Evolutionary conservation across 2,329 filamentous ascomycete genomes (phyloP), one percentile per base, ranked within the genome.

Genomic region (Canariomyces notabilis): DNA sequence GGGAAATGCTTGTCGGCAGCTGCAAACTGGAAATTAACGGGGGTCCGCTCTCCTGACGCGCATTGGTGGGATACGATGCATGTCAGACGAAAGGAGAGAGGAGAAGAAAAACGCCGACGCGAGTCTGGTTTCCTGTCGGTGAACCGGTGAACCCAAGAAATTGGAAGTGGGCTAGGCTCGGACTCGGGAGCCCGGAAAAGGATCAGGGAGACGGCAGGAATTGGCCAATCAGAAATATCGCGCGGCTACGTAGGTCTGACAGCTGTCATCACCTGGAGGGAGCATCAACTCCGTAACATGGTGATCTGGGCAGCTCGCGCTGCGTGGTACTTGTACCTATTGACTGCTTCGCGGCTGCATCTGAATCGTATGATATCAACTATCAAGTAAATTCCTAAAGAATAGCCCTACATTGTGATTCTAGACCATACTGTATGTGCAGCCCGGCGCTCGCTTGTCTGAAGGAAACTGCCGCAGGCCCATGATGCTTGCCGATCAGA

Each of bases 161-260:
- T 12, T 11, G 40, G 29, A 36, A 42, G 22, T 2, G 26, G 15
- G 19, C 19, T 29, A 12, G 4, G 26, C 14, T 29, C 26, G 26
- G 9, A 29, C 26, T 29, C 26, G 39, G 16, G 16, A 15, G 41
- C 18, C 37, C 26, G 34, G 42, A 32, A 18, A n/a, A 44, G 26
- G 23, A 22, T 18, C 38, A 23, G n/a, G 26, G 6, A 9, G n/a
- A 33, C 23, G 32, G 35, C 12, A 14, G 42, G 42, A 32, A 37
- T 43, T 43, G 41, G 33, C 41, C 33, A 43, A 43, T 43, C 21
- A 37, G 23, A 15, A n/a, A 6, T 7, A 6, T 6, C 21, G 34
- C 11, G 34, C 8, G 18, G 34, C 19, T 18, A 11, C n/a, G 31
- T 8, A 6, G 21, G 29, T 18, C 31, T 22, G 14, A 3, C 26